A percentile compares a stretch with the other conserved stretches of the same genome.
These are phyloP conservation scores for Pelagomonas calceolata DNA, from an alignment of 108 stramenopile genomes.

Conservation along the genomic window DNA sequence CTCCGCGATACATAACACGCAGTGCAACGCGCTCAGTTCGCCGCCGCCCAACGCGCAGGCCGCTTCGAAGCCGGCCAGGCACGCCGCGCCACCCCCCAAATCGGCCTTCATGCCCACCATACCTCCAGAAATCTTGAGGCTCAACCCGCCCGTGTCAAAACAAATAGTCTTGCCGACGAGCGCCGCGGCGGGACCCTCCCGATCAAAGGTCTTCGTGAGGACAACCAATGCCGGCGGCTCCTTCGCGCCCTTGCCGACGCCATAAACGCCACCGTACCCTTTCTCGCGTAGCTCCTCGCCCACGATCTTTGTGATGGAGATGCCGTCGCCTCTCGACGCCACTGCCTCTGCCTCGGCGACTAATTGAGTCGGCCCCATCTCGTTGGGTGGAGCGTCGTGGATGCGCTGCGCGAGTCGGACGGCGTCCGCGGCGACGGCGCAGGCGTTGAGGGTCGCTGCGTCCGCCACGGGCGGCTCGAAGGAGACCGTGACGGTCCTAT, in stretches of 20 bases:
- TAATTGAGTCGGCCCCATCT: conserved; percentile 41
- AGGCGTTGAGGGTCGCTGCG: conserved; percentile 19
- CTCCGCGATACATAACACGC: conserved; percentile 65
- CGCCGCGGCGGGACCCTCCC: conserved; percentile 22
- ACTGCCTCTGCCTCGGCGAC: conserved; percentile 24
- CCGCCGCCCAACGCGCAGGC: conserved; percentile 26
- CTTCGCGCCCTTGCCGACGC: conserved; percentile 43
- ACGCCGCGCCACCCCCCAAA: conserved; percentile 65
- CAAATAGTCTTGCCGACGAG: conserved; percentile 81
- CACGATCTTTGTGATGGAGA: conserved; percentile 38
- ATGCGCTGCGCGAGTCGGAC: conserved; percentile 48
- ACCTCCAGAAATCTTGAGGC: conserved; percentile 56
- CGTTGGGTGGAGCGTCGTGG: conserved; percentile 45
- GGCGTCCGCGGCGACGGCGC: conserved; percentile 30
- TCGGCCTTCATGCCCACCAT: conserved; percentile 80
- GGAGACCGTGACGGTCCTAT: conserved; percentile 17
- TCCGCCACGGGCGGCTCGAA: conserved; percentile 25
- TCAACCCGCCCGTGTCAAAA: conserved; percentile 68
- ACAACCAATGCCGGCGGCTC: conserved; percentile 46
- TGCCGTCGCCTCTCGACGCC: conserved; percentile 5
- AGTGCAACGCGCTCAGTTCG: conserved; percentile 28
- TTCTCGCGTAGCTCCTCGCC: conserved; percentile 57
- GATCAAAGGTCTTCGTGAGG: conserved; percentile 19
- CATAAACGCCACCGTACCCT: conserved; percentile 63
- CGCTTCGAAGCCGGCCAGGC: conserved; percentile 54